Evolutionary conservation across 2,329 filamentous ascomycete species (phyloP).

Genomic region (Fusarium continuum): DNA sequence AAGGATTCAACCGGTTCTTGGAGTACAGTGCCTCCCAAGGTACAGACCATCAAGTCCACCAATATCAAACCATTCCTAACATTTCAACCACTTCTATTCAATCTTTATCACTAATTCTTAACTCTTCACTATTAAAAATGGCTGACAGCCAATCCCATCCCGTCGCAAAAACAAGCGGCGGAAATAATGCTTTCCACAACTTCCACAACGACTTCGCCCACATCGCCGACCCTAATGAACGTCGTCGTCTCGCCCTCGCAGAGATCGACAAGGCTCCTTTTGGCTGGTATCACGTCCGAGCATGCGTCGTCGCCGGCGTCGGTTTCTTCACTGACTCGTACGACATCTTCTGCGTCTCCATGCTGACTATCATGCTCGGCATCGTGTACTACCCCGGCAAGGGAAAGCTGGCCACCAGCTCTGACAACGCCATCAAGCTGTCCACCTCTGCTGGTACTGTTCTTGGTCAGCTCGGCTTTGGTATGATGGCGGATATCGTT

Average conservation of each 20-base stretch:
- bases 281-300: conserved; percentile 84
- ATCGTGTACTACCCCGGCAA: conserved; percentile 74
- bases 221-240: conserved; percentile 77
- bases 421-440: conserved; percentile 86
- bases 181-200: conserved; percentile 78
- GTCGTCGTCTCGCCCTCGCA: conserved; percentile 79
- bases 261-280: conserved; percentile 85
- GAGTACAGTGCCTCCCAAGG: conserved; percentile 7
- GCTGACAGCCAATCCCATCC: conserved; percentile 16
- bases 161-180: conserved; percentile 63
- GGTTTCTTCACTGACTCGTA: conserved; percentile 92
- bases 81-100: background rate
- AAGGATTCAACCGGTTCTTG: conserved; percentile 15
- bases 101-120: background rate
- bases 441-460: conserved; percentile 86
- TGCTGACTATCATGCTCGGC: conserved; percentile 79
- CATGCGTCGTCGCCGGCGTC: conserved; percentile 80
- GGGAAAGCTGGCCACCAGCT: conserved; percentile 69
- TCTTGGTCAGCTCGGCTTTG: conserved; percentile 81
- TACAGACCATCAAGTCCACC: too few relatives aligned
- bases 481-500: conserved; percentile 78
- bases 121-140: conserved; percentile 12
- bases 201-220: conserved; percentile 77
- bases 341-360: conserved; percentile 80
- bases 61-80: conserved; percentile 1